A percentile compares a stretch with the other conserved stretches of the same genome.
These are phyloP conservation scores for Hysterium pulicare DNA, from an alignment of 2,329 filamentous ascomycete species.

Conservation along the genomic window DNA sequence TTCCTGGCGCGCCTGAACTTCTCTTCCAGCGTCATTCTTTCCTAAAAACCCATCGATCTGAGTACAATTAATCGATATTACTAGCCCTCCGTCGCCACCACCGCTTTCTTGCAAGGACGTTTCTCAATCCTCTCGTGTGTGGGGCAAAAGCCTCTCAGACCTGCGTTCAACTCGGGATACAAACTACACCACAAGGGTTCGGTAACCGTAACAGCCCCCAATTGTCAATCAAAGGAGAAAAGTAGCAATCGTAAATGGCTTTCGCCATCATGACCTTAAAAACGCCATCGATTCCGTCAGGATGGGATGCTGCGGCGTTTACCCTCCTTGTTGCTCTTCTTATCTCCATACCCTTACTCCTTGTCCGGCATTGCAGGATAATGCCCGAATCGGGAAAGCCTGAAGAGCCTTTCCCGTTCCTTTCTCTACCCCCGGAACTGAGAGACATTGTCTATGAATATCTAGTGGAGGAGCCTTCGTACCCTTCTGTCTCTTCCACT, in stretches of 20 bases:
- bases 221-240: neutral
- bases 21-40: too few relatives aligned
- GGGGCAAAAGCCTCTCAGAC: neutral
- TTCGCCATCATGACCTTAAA: neutral
- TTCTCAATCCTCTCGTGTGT: neutral
- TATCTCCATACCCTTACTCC: slow-evolving; percentile 7
- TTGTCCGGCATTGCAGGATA: slow-evolving; percentile 3
- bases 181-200: neutral
- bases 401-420: slow-evolving; percentile 8
- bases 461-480: slow-evolving; percentile 29
- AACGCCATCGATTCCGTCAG: neutral
- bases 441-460: slow-evolving; percentile 15
- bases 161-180: neutral
- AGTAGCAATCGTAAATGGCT: neutral
- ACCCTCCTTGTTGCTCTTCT: slow-evolving; percentile 3
- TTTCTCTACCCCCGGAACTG: slow-evolving; percentile 9
- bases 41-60: neutral
- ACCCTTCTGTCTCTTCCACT: slow-evolving; percentile 17
- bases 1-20: too few relatives aligned
- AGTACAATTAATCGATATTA: neutral
- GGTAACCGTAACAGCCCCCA: too few relatives aligned
- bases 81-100: neutral
- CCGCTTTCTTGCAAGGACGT: neutral
- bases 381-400: neutral
- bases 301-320: neutral